Evolutionary conservation across 352 stramenopile genomes (phyloP), one percentile per base, ranked within the genome.

Genomic region (Phytophthora idaei): DNA sequence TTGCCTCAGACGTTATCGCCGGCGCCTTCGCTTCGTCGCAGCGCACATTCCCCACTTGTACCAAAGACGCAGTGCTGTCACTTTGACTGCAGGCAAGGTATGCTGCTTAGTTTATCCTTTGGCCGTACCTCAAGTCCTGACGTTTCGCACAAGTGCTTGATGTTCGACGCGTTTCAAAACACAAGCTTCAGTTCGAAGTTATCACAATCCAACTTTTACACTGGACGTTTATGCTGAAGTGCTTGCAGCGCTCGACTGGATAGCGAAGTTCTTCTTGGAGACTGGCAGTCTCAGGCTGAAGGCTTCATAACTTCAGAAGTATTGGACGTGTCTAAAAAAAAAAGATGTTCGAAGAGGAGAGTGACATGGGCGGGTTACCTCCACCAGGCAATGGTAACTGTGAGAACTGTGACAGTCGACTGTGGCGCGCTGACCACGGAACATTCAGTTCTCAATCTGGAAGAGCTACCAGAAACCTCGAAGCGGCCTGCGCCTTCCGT

Each of bases 91-190:
- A 31, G 8, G 12, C 32, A 21, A 61, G 55, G 54, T 53, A 54
- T 17, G 55, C 34, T 57, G 45, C 44, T 41, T 27, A 9, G 27
- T 28, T 52, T 41, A 28, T 6, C 27, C 28, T 5, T 47, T 61
- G 12, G 15, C 37, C 29, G 5, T 45, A 27, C 42, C 15, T 60
- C 21, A 67, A 50, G 29, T 42, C 5, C 28, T 37, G 51, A 36
- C 59, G 59, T 61, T 67, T 50, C 59, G 10, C 45, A 15, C 12
- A 21, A 25, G n/a, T 12, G 45, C 55, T 67, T 67, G n/a, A 54
- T 67, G 31, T 67, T 67, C 60, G 50, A 61, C 44, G 32, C 42
- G 31, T 41, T 61, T 67, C 31, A 47, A 69, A 69, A 69, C 54
- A 69, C 54, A 52, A 25, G 32, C 10, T 14, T 5, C 7, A 39